These are phyloP conservation scores for Thermothelomyces thermophilus DNA, from an alignment of 2,329 filamentous ascomycete species.

Conservation along the genomic window DNA sequence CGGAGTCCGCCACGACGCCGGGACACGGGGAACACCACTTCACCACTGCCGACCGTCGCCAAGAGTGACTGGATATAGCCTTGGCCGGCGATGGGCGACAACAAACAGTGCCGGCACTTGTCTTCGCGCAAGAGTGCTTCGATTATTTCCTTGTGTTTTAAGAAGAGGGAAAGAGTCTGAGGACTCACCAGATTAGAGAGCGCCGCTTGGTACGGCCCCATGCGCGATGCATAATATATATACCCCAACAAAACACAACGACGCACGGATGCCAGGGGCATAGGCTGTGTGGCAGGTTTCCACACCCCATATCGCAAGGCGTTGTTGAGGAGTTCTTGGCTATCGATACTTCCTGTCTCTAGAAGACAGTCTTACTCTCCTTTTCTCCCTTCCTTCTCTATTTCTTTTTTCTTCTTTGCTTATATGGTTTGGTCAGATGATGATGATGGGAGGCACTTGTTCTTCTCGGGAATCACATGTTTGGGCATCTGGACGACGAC, in stretches of 20 bases:
- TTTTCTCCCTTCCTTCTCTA: neutral
- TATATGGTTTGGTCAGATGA: no score
- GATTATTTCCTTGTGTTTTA: constrained; percentile 21
- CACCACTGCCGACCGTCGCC: constrained; percentile 9
- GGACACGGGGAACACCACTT: constrained; percentile 15
- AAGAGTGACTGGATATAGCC: constrained; percentile 30
- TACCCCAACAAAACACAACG: neutral
- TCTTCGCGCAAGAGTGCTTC: constrained; percentile 11
- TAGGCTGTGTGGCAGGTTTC: neutral
- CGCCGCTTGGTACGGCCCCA: constrained; percentile 3
- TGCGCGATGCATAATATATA: neutral
- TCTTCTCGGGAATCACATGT: neutral
- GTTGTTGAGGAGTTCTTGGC: constrained; percentile 1
- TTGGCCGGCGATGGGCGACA: neutral
- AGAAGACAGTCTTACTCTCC: neutral
- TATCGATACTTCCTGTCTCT: neutral
- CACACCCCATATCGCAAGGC: neutral
- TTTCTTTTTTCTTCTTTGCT: neutral
- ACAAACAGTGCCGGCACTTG: constrained; percentile 8
- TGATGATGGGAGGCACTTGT: no score
- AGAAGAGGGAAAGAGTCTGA: no score
- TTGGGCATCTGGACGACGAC: no score
- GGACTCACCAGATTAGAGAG: constrained; percentile 10
- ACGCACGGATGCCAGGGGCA: neutral
- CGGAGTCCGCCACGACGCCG: constrained; percentile 17